These are phyloP conservation scores for Trichoderma guizhouense DNA, from an alignment of 2,329 filamentous ascomycete species.

Conservation along the genomic window DNA sequence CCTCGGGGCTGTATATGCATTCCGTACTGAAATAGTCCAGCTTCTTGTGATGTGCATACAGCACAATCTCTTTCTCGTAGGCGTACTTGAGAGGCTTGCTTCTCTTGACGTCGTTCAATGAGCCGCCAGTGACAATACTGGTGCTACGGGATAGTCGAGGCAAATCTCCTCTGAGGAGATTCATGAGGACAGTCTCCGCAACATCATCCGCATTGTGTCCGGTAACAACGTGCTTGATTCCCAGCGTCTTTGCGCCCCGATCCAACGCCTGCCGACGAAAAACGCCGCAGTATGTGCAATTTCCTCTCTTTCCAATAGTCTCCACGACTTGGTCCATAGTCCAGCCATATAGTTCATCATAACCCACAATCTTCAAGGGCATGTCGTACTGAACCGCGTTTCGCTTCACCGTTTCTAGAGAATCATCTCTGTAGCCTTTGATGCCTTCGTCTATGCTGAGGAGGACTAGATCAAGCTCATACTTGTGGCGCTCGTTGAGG, in stretches of 20 bases:
- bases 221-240: conserved; percentile 90
- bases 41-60: conserved; percentile 96
- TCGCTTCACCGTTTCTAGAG: conserved; percentile 90
- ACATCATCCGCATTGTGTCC: conserved; percentile 98
- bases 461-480: conserved; percentile 80
- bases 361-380: conserved; percentile 87
- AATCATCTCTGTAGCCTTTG: conserved; percentile 94
- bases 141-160: conserved; percentile 84
- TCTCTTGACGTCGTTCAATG: conserved; percentile 83
- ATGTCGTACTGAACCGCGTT: conserved; percentile 90
- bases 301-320: conserved; percentile 94
- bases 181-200: conserved; percentile 97
- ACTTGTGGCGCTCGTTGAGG: conserved; percentile 83
- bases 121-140: conserved; percentile 77
- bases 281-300: conserved; percentile 98
- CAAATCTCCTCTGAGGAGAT: conserved; percentile 84
- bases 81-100: conserved; percentile 98
- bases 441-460: conserved; percentile 97
- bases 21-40: conserved; percentile 98
- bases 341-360: conserved; percentile 94
- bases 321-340: conserved; percentile 99
- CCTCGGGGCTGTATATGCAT: conserved; percentile 97
- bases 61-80: conserved; percentile 97
- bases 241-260: conserved; percentile 80
- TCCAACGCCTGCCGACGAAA: conserved; percentile 93